These are phyloP conservation scores for Diplodia mutila DNA, from an alignment of 2,329 filamentous ascomycete genomes.

Conservation along the genomic window DNA sequence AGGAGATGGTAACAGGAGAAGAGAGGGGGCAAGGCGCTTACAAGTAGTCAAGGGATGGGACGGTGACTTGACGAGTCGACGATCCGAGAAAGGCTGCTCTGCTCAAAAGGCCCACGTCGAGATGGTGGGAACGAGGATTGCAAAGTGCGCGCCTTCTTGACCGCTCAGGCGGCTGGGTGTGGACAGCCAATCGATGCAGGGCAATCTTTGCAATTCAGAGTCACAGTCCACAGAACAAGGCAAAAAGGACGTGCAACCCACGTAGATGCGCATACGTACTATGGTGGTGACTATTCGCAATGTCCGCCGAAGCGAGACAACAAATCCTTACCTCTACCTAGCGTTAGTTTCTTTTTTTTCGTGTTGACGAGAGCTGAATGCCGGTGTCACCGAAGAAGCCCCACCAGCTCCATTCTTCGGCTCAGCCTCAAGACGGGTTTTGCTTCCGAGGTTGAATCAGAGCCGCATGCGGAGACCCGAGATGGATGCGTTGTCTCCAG, in stretches of 20 bases:
- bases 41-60: neutral
- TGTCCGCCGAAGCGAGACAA: neutral
- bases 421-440: neutral
- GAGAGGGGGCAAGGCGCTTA: neutral
- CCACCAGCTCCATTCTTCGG: neutral
- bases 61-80: neutral
- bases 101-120: no score
- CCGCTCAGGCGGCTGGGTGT: neutral
- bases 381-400: neutral
- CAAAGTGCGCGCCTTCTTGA: neutral
- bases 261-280: no score
- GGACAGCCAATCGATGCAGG: neutral
- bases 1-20: no score
- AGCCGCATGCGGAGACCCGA: neutral
- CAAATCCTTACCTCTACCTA: neutral
- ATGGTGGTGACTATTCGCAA: neutral
- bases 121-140: no score
- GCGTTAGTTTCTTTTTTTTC: neutral
- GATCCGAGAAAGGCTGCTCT: no score
- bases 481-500: neutral
- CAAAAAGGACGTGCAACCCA: neutral
- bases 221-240: neutral
- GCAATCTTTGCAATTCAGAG: no score
- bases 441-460: no score
- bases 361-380: neutral